phyloP scores from a whole-genome alignment of 805 yeast genomes.

The Nakazawaea molendinolei region DNA sequence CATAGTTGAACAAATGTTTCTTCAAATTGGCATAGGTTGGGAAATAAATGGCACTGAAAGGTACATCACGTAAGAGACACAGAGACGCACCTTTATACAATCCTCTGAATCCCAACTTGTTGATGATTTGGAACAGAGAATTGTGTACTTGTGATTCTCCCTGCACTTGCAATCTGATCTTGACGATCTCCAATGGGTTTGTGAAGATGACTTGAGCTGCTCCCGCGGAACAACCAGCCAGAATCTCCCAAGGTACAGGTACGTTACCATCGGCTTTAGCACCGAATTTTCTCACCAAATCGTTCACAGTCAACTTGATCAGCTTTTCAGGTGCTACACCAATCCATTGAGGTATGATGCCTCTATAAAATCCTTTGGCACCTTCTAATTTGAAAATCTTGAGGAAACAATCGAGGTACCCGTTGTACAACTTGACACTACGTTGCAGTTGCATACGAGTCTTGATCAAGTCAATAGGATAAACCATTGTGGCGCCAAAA shows the following conservation, averaged over 20 bases:
- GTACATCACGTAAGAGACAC: constrained; percentile 90
- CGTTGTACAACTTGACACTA: constrained; percentile 60
- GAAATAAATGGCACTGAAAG: constrained; percentile 94
- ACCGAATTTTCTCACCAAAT: constrained; percentile 70
- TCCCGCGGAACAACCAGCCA: constrained; percentile 94
- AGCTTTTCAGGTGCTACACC: constrained; percentile 99
- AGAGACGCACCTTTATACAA: constrained; percentile 89
- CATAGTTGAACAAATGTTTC: constrained; percentile 72
- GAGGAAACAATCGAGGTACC: constrained; percentile 78
- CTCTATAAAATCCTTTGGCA: constrained; percentile 79
- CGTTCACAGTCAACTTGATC: constrained; percentile 91
- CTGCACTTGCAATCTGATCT: constrained; percentile 90
- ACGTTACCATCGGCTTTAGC: constrained; percentile 44
- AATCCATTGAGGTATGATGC: constrained; percentile 86
- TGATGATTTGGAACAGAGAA: constrained; percentile 66
- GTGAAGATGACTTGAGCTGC: constrained; percentile 95
- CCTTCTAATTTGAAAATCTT: constrained; percentile 79
- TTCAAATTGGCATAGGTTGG: constrained; percentile 95
- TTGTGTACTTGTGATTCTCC: constrained; percentile 46
- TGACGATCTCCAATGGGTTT: constrained; percentile 92
- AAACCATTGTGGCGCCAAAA: constrained; percentile 95
- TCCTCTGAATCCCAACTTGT: constrained; percentile 75
- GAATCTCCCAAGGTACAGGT: constrained; percentile 56
- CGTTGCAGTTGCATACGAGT: constrained; percentile 97
- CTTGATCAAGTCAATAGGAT: constrained; percentile 93